Base-by-base conservation (phyloP, 2,329 filamentous ascomycete species). In the Blastomyces gilchristii region DNA sequence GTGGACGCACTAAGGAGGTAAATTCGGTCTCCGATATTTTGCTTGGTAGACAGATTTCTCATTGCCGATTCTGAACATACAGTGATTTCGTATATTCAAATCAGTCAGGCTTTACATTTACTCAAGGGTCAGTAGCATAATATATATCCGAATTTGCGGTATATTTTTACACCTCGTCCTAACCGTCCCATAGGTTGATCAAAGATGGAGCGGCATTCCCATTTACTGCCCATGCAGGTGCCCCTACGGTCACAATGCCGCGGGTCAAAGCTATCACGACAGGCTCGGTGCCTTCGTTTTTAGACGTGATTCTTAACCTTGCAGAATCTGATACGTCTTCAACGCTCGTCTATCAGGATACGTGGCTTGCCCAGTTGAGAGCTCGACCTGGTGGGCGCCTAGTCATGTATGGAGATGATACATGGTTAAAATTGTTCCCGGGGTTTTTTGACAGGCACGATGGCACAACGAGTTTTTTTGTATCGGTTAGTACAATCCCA, bases 181-280 rank as follows among this genome's bases (percentile, higher is more conserved):
- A 66, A 65, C 67, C 59, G 28, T 57, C 49, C 39, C 60, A 28
- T 71, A 96, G 91, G 69, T 81, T 97, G 67, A 96, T 97, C 72
- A 85, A 87, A 71, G 81, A 86, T 75, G 93, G 93, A 64, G 83
- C 83, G 64, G 95, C 94, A 7, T 81, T 97, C 47, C 94, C 94
- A 2, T 99, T 96, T 74, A 99, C 94, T 41, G 93, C 93, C 43
- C 89, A 96, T 82, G 94, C 94, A 22, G 89, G 90, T n/a, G 91
- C 95, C 60, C 94, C 94, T 1, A 99, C 94, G 8, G 93, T 99
- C 65, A 99, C 94, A 22, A 97, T 99, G 94, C 94, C 94, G 52
- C 87, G 93, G 66, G 87, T 99, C 70, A 99, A 99, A 78, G 91
- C 94, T 58, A 91, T 99, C 67, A 99, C 94, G 0, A 97, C 94